Base-by-base conservation (phyloP, 768 basidiomycete genomes). In the Gelatoporia subvermispora region DNA sequence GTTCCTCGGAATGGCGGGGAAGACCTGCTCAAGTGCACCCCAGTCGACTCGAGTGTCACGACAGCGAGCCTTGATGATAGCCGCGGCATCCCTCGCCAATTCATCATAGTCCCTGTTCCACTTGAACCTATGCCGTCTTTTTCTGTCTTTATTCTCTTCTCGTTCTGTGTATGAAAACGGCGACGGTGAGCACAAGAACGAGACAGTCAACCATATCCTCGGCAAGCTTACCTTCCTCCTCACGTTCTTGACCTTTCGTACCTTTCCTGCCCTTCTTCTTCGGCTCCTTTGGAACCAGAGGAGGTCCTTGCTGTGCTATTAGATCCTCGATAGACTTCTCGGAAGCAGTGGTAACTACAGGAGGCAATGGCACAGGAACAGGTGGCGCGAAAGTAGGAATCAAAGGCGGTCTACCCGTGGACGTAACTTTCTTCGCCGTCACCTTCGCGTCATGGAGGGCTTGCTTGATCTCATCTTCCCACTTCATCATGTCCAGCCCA, bases 51-150 rank as follows among this genome's bases (percentile, higher is more conserved):
- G 76, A 15, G 73, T 64, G 49, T 69, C 62, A 35, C 87, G 77
- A 59, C 85, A 87, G 15, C 94, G 85, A 31, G 85, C 85, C 56
- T 79, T 79, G 49, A 97, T 79, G 54, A 98, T 84, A 10, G 81
- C 85, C 40, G 82, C 84, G 0, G 85, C 85, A 60, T 98, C 95
- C 46, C 86, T 79, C 21, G 86, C 84, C 35, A 93, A 76, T 51
- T 98, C 95, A 48, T 97, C 93, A 48, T 84, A 91, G 43, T 94
- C 89, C 35, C 76, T 67, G 47, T 79, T 89, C 93, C 92, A 98
- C 41, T 81, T 79, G 61, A 92, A 91, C 47, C 84, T 75, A 41
- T 82, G 77, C 16, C 88, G 76, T 45, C 85, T 61, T 56, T 54
- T 35, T 22, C 18, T 37, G 35, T 36, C 37, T 8, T 18, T 35